Conservation (phyloP, 2,329 filamentous ascomycete genomes). For the Xylariaceae sp. region DNA sequence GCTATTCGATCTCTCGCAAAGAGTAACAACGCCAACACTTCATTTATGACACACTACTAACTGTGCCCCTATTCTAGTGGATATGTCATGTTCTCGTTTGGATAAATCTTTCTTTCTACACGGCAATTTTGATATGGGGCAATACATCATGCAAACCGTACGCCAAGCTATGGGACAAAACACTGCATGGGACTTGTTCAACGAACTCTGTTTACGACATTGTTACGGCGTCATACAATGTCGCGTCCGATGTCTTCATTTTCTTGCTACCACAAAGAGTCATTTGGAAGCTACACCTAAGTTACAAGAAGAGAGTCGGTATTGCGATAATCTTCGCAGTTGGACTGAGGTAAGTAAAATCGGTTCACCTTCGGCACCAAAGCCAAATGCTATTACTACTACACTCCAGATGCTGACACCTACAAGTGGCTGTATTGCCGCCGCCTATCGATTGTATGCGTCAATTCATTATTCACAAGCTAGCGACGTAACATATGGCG, state of each 20-base stretch:
- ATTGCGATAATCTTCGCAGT: constrained; percentile 5
- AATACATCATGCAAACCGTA: constrained; percentile 1
- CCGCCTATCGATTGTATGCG: constrained; percentile 3
- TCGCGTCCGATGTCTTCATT: constrained; percentile 1
- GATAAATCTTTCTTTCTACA: constrained; percentile 5
- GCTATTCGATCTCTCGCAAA: background rate
- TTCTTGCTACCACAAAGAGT: constrained; percentile 4
- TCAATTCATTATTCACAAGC: constrained; percentile 1
- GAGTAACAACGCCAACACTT: background rate
- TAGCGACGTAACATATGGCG: too few species aligned
- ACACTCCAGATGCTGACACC: too few species aligned
- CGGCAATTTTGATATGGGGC: background rate
- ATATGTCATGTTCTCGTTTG: background rate
- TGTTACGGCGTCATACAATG: constrained; percentile 2
- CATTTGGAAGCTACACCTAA: constrained; percentile 4
- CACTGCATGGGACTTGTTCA: background rate
- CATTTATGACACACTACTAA: background rate
- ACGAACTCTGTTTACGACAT: background rate
- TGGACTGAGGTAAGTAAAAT: constrained; percentile 1
- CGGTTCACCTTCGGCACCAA: background rate
- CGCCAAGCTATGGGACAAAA: constrained; percentile 5
- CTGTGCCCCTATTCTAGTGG: constrained; percentile 1
- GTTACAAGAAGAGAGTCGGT: constrained; percentile 1
- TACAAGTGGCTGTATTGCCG: constrained; percentile 2
- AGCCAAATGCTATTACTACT: background rate